Percentiles rank a stretch among this genome's conserved stretches.
Evolutionary conservation across 176 grass and related monocot species (phyloP).

Genomic region (Olyra latifolia): DNA sequence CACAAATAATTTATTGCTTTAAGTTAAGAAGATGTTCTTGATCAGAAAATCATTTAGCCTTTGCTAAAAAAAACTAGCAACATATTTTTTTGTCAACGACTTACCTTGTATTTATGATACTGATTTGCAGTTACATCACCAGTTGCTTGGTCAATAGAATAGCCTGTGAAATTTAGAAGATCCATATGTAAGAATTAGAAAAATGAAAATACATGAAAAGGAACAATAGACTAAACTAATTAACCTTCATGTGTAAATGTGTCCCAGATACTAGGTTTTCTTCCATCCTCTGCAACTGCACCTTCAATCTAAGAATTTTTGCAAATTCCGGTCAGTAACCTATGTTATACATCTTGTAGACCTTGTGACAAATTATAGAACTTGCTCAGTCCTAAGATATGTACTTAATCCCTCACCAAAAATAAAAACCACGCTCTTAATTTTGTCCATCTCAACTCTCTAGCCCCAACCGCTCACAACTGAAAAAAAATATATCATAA

Average conservation of each 20-base stretch:
- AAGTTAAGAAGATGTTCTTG: background rate
- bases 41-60: background rate
- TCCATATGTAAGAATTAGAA: background rate
- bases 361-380: background rate
- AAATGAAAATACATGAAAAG: background rate
- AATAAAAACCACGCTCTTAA: background rate
- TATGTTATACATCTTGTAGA: background rate
- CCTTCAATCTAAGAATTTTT: slow-evolving; percentile 59
- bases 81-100: background rate
- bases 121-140: slow-evolving; percentile 85
- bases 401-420: background rate
- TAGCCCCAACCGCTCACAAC: background rate
- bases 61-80: background rate
- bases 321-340: background rate
- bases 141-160: slow-evolving; percentile 36
- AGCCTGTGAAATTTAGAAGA: slow-evolving; percentile 46
- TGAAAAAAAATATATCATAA: too few relatives aligned
- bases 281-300: slow-evolving; percentile 63
- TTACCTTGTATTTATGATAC: slow-evolving; percentile 92
- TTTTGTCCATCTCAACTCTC: background rate
- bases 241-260: slow-evolving; percentile 57
- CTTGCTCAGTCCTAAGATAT: background rate
- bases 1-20: background rate
- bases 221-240: background rate
- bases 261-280: slow-evolving; percentile 83